Conservation (phyloP, 345 rosid genomes). For the Stellera chamaejasme region DNA sequence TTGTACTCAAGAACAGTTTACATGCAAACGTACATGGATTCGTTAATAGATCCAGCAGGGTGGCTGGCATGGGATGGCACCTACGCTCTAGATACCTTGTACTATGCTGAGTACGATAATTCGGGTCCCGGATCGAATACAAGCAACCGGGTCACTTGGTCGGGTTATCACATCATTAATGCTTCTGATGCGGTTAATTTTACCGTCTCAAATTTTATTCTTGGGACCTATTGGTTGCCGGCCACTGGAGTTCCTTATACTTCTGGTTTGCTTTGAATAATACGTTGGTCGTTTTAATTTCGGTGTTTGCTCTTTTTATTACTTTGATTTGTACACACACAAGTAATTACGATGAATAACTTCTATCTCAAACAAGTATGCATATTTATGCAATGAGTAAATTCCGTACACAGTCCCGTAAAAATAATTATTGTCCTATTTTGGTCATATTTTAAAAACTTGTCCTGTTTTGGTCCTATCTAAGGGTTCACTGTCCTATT, state of each 20-base stretch:
- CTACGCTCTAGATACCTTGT: slow-evolving; percentile 50
- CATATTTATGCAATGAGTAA: too few relatives aligned
- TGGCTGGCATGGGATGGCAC: slow-evolving; percentile 44
- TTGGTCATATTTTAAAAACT: too few relatives aligned
- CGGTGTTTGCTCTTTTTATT: too few relatives aligned
- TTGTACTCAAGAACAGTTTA: slow-evolving; percentile 37
- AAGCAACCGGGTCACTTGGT: slow-evolving; percentile 52
- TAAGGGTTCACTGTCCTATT: too few relatives aligned
- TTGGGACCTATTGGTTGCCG: slow-evolving; percentile 55
- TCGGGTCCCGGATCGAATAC: slow-evolving; percentile 58
- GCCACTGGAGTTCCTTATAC: slow-evolving; percentile 17
- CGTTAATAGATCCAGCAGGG: slow-evolving; percentile 33
- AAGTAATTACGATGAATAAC: too few relatives aligned
- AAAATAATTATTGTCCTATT: too few relatives aligned
- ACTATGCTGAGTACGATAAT: slow-evolving; percentile 61
- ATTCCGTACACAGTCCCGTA: too few relatives aligned
- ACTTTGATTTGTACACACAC: too few relatives aligned
- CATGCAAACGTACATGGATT: slow-evolving; percentile 30
- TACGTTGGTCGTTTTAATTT: too few relatives aligned
- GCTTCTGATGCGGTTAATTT: slow-evolving; percentile 52
- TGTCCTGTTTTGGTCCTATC: too few relatives aligned
- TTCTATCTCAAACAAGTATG: too few relatives aligned
- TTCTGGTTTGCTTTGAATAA: slow-evolving; percentile 10
- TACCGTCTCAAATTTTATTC: slow-evolving; percentile 43
- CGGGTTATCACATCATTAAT: slow-evolving; percentile 44